phyloP scores from a whole-genome alignment of 768 basidiomycete genomes.

The Naganishia vaughanmartiniae region DNA sequence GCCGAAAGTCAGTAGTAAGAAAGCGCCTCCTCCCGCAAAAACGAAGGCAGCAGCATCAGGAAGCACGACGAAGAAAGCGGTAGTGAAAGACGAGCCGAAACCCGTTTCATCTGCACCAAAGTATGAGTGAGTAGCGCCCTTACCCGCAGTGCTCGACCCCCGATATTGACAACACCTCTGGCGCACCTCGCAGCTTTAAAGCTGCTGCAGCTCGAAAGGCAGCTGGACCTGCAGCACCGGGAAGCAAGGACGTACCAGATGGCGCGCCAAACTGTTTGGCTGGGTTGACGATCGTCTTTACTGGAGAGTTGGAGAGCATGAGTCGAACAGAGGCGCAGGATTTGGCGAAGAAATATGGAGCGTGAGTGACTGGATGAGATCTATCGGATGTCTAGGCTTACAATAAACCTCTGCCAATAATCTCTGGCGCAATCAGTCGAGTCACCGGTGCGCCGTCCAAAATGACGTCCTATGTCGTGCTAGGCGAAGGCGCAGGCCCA shows the following conservation, averaged over 20 bases:
- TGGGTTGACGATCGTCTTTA: conserved; percentile 90
- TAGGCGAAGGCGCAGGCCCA: conserved; percentile 83
- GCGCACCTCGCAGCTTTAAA: conserved; percentile 57
- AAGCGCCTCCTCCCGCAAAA: background rate
- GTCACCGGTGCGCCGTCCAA: conserved; percentile 83
- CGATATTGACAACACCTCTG: conserved; percentile 58
- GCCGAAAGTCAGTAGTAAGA: conserved; percentile 18
- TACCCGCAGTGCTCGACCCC: conserved; percentile 44
- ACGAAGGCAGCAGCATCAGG: background rate
- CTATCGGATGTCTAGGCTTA: background rate
- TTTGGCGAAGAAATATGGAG: conserved; percentile 87
- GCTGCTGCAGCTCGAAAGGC: conserved; percentile 36
- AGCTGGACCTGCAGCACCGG: conserved; percentile 50
- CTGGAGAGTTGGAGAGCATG: conserved; percentile 82
- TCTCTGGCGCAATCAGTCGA: conserved; percentile 58
- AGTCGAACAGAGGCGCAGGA: conserved; percentile 83
- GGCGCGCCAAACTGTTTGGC: conserved; percentile 70
- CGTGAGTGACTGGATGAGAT: conserved; percentile 58
- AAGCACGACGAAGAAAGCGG: conserved; percentile 33
- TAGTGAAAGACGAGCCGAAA: conserved; percentile 33
- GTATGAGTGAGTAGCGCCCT: conserved; percentile 48
- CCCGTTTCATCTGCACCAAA: conserved; percentile 44
- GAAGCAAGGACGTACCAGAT: conserved; percentile 70
- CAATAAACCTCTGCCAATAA: background rate
- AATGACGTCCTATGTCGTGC: conserved; percentile 82